Conservation (phyloP, 1,284 basidiomycete species). For the Athelia sp. region DNA sequence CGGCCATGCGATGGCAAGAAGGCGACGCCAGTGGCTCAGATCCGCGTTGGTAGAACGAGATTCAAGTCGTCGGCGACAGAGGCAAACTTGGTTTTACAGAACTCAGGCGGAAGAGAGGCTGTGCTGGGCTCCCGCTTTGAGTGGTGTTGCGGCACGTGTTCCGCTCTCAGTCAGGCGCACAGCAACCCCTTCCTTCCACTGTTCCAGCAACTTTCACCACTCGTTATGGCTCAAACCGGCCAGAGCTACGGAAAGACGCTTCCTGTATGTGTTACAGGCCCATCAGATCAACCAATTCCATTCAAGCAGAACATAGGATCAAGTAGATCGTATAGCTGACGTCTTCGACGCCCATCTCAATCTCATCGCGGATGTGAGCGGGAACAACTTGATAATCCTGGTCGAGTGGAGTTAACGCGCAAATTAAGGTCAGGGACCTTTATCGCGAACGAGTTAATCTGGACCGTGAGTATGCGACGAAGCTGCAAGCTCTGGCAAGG, state of each 20-base stretch:
- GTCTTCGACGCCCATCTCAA: slow-evolving; percentile 62
- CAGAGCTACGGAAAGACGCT: slow-evolving; percentile 42
- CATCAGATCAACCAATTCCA: slow-evolving; percentile 5
- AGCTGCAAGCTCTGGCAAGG: slow-evolving; percentile 58
- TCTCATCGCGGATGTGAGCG: slow-evolving; percentile 55
- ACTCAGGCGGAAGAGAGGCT: too few species aligned
- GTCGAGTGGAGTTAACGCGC: not conserved
- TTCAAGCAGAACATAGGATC: slow-evolving; percentile 37
- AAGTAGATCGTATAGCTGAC: slow-evolving; percentile 46
- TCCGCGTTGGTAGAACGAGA: too few species aligned
- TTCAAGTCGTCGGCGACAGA: too few species aligned
- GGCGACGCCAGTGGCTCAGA: too few species aligned
- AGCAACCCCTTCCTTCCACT: not conserved
- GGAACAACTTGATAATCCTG: too few species aligned
- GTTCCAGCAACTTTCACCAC: too few species aligned
- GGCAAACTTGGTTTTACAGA: too few species aligned
- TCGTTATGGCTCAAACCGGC: slow-evolving; percentile 8
- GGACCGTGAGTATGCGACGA: slow-evolving; percentile 72
- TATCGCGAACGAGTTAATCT: slow-evolving; percentile 60
- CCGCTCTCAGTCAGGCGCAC: too few species aligned
- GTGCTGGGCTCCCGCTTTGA: too few species aligned
- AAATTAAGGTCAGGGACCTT: slow-evolving; percentile 59
- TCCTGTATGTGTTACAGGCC: slow-evolving; percentile 37
- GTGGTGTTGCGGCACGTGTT: too few species aligned
- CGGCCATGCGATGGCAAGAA: too few species aligned